phyloP scores from a whole-genome alignment of 352 stramenopile species.

The Blastocystis sp. region DNA sequence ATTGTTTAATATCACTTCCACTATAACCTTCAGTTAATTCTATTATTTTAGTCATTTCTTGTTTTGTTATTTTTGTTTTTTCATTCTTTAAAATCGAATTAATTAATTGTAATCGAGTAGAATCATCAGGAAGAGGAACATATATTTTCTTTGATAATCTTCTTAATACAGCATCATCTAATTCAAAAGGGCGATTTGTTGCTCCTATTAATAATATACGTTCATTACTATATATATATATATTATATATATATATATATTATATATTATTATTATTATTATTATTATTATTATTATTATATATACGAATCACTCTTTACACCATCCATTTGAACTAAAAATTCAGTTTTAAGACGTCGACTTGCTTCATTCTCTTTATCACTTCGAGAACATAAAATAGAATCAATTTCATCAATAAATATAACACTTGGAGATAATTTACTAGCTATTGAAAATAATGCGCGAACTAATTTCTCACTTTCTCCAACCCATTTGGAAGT shows the following conservation, averaged over 20 bases:
- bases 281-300: slow-evolving; percentile 44
- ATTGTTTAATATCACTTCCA: slow-evolving; percentile 59
- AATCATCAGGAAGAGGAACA: slow-evolving; percentile 52
- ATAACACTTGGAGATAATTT: slow-evolving; percentile 86
- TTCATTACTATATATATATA: slow-evolving; percentile 24
- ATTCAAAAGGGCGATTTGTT: slow-evolving; percentile 82
- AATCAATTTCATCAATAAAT: slow-evolving; percentile 95
- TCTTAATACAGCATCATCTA: slow-evolving; percentile 77
- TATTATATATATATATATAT: neutral
- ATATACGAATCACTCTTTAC: slow-evolving; percentile 56
- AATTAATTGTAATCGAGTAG: slow-evolving; percentile 43
- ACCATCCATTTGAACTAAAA: slow-evolving; percentile 89
- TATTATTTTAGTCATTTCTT: slow-evolving; percentile 54
- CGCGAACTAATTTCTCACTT: slow-evolving; percentile 77
- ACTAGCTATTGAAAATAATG: slow-evolving; percentile 90
- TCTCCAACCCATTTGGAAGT: slow-evolving; percentile 70
- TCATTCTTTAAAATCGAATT: slow-evolving; percentile 46
- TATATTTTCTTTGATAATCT: slow-evolving; percentile 84
- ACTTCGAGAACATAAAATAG: slow-evolving; percentile 38
- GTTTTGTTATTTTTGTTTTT: slow-evolving; percentile 49
- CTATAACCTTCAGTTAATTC: slow-evolving; percentile 54
- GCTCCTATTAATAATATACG: slow-evolving; percentile 69
- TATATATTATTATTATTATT: neutral
- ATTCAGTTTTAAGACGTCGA: slow-evolving; percentile 77
- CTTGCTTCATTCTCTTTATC: slow-evolving; percentile 49